Conservation (phyloP, 2,329 filamentous ascomycete species). For the Phyllosticta paracitricarpa region DNA sequence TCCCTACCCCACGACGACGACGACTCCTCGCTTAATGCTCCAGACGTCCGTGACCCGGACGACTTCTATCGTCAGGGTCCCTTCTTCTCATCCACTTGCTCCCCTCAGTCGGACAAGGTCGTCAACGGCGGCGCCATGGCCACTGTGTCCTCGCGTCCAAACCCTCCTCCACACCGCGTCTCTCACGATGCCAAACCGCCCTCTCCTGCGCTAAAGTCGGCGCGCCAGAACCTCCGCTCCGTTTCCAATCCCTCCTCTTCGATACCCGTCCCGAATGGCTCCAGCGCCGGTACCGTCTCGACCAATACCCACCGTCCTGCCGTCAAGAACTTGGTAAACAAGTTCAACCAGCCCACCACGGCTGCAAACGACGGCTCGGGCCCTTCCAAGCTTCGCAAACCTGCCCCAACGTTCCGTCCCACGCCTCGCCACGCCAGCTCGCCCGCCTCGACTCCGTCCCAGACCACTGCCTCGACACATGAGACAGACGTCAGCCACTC, state of each 20-base stretch:
- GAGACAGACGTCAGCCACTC: background rate
- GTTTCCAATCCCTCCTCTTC: slow-evolving; percentile 6
- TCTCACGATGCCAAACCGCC: slow-evolving; percentile 5
- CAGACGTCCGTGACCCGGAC: slow-evolving; percentile 8
- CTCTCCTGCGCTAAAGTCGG: slow-evolving; percentile 3
- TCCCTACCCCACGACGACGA: slow-evolving; percentile 7
- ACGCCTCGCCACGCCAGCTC: slow-evolving; percentile 19
- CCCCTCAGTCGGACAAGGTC: slow-evolving; percentile 5
- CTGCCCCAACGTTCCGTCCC: slow-evolving; percentile 17
- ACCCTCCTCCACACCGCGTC: slow-evolving; percentile 2
- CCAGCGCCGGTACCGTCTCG: background rate
- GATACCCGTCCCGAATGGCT: slow-evolving; percentile 5
- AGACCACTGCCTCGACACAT: background rate
- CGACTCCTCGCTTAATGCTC: slow-evolving; percentile 4
- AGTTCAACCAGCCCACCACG: slow-evolving; percentile 24
- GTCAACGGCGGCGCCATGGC: slow-evolving; percentile 10
- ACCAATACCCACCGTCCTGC: slow-evolving; percentile 17
- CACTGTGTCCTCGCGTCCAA: slow-evolving; percentile 7
- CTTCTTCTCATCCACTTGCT: slow-evolving; percentile 1
- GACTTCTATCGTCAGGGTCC: slow-evolving; percentile 9
- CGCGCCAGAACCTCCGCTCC: slow-evolving; percentile 10
- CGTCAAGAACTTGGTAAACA: slow-evolving; percentile 27
- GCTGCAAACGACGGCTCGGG: slow-evolving; percentile 20
- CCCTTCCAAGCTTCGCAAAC: slow-evolving; percentile 16
- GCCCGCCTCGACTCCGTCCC: background rate